These are phyloP conservation scores for Nadsonia starkeyi-henricii DNA, from an alignment of 1,139 yeast genomes.

Conservation along the genomic window DNA sequence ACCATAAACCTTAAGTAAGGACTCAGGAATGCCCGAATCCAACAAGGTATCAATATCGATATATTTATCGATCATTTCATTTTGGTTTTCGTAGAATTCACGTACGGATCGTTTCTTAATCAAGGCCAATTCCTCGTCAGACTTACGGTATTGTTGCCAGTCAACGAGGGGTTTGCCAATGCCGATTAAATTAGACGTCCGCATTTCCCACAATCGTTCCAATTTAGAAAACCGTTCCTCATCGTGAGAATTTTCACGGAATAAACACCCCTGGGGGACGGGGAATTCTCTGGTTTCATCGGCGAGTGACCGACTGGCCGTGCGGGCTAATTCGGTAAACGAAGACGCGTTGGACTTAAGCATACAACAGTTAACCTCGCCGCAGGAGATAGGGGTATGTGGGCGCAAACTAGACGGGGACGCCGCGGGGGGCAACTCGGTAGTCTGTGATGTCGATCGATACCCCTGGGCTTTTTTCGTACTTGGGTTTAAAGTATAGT, in stretches of 20 bases:
- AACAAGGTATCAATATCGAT: slow-evolving; percentile 49
- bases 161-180: slow-evolving; percentile 31
- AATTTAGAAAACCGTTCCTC: slow-evolving; percentile 5
- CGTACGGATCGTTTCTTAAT: slow-evolving; percentile 18
- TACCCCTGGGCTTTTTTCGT: no score
- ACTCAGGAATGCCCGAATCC: slow-evolving; percentile 58
- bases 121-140: slow-evolving; percentile 17
- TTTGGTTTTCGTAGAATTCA: slow-evolving; percentile 31
- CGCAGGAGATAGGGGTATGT: neutral
- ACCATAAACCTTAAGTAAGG: slow-evolving; percentile 51
- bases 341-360: neutral
- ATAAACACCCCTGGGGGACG: no score
- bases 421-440: neutral
- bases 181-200: slow-evolving; percentile 49
- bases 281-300: no score
- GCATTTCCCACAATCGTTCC: slow-evolving; percentile 26
- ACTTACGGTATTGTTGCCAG: slow-evolving; percentile 31
- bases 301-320: no score
- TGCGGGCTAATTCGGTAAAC: no score
- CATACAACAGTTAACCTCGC: neutral
- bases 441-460: no score
- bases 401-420: neutral
- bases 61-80: slow-evolving; percentile 43
- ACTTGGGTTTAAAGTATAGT: neutral
- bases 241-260: neutral